Conservation (phyloP, 306 rosid species). For the Acacia confusa region DNA sequence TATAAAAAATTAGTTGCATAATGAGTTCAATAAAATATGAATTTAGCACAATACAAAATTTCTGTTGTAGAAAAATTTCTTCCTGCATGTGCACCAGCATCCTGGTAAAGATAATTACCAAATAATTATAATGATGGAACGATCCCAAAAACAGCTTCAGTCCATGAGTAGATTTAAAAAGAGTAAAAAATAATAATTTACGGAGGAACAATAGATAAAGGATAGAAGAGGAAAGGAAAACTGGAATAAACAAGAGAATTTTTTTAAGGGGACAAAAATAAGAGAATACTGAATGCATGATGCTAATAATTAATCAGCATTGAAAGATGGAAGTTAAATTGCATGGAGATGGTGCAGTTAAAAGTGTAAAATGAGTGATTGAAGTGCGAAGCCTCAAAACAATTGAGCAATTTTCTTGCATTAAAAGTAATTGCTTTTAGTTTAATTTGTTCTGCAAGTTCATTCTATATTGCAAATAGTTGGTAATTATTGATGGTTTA, state of each 20-base stretch:
- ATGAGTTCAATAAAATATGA: not conserved
- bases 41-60: not conserved
- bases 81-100: not conserved
- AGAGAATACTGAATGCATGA: not conserved
- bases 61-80: not conserved
- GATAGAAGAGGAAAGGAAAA: not conserved
- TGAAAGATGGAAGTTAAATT: not conserved
- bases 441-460: not conserved
- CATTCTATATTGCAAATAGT: not conserved
- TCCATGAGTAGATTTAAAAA: not conserved
- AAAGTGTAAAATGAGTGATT: not conserved
- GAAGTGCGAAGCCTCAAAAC: not conserved
- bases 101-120: not conserved
- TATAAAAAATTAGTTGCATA: not conserved
- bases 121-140: not conserved
- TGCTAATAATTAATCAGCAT: not conserved
- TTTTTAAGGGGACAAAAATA: not conserved
- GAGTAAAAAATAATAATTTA: not conserved
- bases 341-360: not conserved
- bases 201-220: not conserved
- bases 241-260: not conserved
- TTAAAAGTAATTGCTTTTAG: constrained; percentile 3
- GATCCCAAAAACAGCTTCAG: not conserved
- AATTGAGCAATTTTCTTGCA: not conserved
- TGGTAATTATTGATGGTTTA: constrained; percentile 19